Conservation (phyloP, 768 basidiomycete genomes). For the Russula olivacea region DNA sequence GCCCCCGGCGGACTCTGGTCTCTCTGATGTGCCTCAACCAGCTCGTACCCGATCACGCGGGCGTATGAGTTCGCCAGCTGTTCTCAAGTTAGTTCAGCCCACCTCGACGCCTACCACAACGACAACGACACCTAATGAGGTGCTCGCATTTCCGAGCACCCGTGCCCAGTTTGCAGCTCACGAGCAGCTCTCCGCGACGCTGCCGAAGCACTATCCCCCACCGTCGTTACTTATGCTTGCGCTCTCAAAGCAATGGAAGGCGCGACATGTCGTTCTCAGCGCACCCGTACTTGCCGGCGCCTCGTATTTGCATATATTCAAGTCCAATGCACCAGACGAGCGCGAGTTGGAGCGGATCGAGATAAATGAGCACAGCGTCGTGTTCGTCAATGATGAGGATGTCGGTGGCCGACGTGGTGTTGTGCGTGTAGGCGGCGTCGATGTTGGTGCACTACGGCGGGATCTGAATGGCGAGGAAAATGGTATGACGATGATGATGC, state of each 20-base stretch:
- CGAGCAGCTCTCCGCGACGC: conserved; percentile 44
- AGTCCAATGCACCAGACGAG: conserved; percentile 51
- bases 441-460: conserved; percentile 43
- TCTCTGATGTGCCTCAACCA: conserved; percentile 7
- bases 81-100: neutral
- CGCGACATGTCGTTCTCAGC: conserved; percentile 52
- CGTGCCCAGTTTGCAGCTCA: conserved; percentile 46
- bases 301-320: conserved; percentile 70
- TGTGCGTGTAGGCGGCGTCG: conserved; percentile 62
- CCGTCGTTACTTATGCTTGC: conserved; percentile 65
- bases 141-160: conserved; percentile 63
- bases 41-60: conserved; percentile 11
- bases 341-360: conserved; percentile 68
- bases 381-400: conserved; percentile 60
- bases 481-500: conserved; percentile 58
- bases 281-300: conserved; percentile 35
- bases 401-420: conserved; percentile 45
- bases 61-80: conserved; percentile 1
- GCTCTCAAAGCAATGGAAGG: conserved; percentile 68
- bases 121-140: conserved; percentile 14
- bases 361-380: conserved; percentile 71
- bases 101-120: conserved; percentile 2
- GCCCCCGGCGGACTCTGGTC: neutral
- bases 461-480: conserved; percentile 39
- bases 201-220: conserved; percentile 67